phyloP scores from a whole-genome alignment of 805 yeast genomes.

The Cyberlindnera americana region DNA sequence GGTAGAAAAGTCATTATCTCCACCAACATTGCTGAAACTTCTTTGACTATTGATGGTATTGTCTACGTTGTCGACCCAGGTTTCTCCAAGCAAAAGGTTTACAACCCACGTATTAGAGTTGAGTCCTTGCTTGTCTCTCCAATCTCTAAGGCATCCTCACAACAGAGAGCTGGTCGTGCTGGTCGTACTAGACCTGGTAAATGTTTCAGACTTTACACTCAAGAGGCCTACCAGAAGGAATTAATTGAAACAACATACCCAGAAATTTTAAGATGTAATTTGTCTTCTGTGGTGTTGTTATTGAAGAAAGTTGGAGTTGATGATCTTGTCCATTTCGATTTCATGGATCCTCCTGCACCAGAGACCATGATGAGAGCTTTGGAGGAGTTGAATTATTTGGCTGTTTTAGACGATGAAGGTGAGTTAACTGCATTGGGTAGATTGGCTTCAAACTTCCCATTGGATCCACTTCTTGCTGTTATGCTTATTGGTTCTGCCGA shows the following conservation, averaged over 20 bases:
- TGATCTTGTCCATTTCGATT: conserved; percentile 95
- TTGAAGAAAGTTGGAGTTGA: conserved; percentile 92
- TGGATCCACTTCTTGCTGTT: conserved; percentile 94
- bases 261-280: conserved; percentile 86
- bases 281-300: conserved; percentile 88
- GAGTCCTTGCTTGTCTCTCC: conserved; percentile 94
- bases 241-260: conserved; percentile 94
- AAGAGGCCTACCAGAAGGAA: conserved; percentile 93
- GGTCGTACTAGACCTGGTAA: conserved; percentile 99
- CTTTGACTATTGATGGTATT: conserved; percentile 95
- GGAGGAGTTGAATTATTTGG: conserved; percentile 88
- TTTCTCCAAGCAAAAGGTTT: conserved; percentile 92
- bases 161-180: conserved; percentile 99
- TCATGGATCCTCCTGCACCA: conserved; percentile 99
- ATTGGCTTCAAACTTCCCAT: conserved; percentile 86
- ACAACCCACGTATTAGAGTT: conserved; percentile 93
- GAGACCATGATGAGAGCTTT: conserved; percentile 99
- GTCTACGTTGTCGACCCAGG: conserved; percentile 98
- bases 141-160: conserved; percentile 95
- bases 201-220: conserved; percentile 93
- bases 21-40: conserved; percentile 96
- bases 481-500: conserved; percentile 86
- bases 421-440: conserved; percentile 86
- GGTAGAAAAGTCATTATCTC: conserved; percentile 92
- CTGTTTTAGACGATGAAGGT: conserved; percentile 90